These are phyloP conservation scores for Teunomyces gatunensis DNA, from an alignment of 805 yeast genomes.

Conservation along the genomic window DNA sequence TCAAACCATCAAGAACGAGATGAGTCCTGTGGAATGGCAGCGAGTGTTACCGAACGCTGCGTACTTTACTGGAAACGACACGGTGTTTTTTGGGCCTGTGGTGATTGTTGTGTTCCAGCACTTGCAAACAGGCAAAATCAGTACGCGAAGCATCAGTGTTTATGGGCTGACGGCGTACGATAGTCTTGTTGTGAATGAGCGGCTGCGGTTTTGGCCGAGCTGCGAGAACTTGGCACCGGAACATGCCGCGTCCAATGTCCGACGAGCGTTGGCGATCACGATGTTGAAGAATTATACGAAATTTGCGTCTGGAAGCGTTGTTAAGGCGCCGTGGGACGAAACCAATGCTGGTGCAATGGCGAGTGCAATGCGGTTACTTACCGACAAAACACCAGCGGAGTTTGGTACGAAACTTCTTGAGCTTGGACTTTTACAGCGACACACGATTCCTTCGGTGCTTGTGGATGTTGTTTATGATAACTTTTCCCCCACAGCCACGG, in stretches of 20 bases:
- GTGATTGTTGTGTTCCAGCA: slow-evolving; percentile 52
- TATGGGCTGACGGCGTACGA: slow-evolving; percentile 65
- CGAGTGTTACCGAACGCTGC: slow-evolving; percentile 2
- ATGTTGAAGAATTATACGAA: slow-evolving; percentile 64
- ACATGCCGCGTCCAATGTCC: slow-evolving; percentile 54
- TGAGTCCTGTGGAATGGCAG: not conserved
- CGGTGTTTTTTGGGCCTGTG: slow-evolving; percentile 42
- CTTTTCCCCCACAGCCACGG: slow-evolving; percentile 30
- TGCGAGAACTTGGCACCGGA: slow-evolving; percentile 60
- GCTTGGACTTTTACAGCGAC: slow-evolving; percentile 56
- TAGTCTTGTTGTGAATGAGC: slow-evolving; percentile 52
- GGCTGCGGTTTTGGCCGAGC: slow-evolving; percentile 77
- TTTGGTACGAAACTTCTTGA: slow-evolving; percentile 57
- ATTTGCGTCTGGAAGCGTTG: slow-evolving; percentile 18
- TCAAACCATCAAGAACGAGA: not conserved
- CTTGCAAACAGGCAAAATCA: slow-evolving; percentile 43
- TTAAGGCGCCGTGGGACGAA: slow-evolving; percentile 55
- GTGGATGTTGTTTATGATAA: slow-evolving; percentile 74
- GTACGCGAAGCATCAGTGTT: slow-evolving; percentile 55
- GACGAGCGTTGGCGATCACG: slow-evolving; percentile 76
- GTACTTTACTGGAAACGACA: slow-evolving; percentile 47
- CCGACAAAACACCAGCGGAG: slow-evolving; percentile 50
- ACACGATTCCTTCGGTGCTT: slow-evolving; percentile 48
- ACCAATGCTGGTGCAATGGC: slow-evolving; percentile 83
- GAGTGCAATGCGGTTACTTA: slow-evolving; percentile 55